Evolutionary conservation across 2,329 filamentous ascomycete species (phyloP).

Genomic region (Colletotrichum aenigma): DNA sequence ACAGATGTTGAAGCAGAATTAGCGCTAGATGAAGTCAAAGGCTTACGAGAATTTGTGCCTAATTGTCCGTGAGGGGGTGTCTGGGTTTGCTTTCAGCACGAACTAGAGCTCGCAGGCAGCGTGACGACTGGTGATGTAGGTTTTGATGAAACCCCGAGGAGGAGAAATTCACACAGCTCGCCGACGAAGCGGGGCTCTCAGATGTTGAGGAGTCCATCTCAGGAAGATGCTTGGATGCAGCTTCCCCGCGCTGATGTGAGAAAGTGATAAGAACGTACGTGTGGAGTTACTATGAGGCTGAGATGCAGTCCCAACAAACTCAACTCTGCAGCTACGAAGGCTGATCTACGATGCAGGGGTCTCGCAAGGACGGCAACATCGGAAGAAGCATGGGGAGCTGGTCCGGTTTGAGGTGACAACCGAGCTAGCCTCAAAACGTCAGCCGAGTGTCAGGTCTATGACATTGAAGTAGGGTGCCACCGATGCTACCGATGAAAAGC

Average conservation of each 20-base stretch:
- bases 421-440: constrained; percentile 6
- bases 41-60: background rate
- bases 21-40: constrained; percentile 12
- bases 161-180: background rate
- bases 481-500: background rate
- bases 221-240: constrained; percentile 2
- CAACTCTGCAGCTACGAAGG: constrained; percentile 13
- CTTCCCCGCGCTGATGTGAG: background rate
- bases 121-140: background rate
- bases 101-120: background rate
- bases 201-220: constrained; percentile 3
- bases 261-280: background rate
- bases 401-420: constrained; percentile 17
- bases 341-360: constrained; percentile 10
- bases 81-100: background rate
- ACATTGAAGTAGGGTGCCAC: background rate
- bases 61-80: constrained; percentile 9
- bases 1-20: constrained; percentile 1
- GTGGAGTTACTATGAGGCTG: constrained; percentile 8
- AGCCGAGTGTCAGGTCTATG: background rate
- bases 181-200: background rate
- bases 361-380: constrained; percentile 2
- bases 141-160: constrained; percentile 12
- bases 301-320: constrained; percentile 20
- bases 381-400: constrained; percentile 17